phyloP scores from a whole-genome alignment of 148 eudicot species.

The Camellia lanceoleosa region DNA sequence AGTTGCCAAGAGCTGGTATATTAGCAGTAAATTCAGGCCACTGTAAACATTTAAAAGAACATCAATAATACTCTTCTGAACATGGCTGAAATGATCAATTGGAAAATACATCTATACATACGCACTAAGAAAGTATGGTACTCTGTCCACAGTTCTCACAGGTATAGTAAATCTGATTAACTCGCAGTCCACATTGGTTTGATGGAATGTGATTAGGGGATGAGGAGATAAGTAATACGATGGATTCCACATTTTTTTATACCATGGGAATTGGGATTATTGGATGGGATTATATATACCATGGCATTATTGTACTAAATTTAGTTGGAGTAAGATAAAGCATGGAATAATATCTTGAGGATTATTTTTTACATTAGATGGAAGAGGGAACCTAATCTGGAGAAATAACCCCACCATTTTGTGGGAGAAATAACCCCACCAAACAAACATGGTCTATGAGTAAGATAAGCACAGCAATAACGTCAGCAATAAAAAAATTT shows the following conservation, averaged over 20 bases:
- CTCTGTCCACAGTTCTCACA: not conserved
- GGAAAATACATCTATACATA: not conserved
- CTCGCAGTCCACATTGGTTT: not conserved
- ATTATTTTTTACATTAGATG: no score
- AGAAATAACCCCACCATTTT: no score
- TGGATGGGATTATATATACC: no score
- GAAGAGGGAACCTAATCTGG: no score
- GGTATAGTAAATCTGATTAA: not conserved
- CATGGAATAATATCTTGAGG: no score
- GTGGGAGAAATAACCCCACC: no score
- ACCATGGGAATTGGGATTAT: no score
- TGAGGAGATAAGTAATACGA: no score
- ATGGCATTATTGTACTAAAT: no score
- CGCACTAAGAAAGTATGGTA: not conserved
- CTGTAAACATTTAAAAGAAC: slow-evolving; percentile 36
- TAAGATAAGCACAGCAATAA: not conserved
- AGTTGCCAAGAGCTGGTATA: slow-evolving; percentile 54
- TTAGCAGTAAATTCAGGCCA: slow-evolving; percentile 69
- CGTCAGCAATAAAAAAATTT: not conserved
- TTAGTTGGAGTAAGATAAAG: no score
- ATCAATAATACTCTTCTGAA: not conserved
- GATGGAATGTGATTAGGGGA: no score
- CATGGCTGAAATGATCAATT: not conserved
- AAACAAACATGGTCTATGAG: not conserved
- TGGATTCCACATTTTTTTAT: no score